Base-by-base conservation (phyloP, 2,329 filamentous ascomycete species). In the Colletotrichum somersetense region DNA sequence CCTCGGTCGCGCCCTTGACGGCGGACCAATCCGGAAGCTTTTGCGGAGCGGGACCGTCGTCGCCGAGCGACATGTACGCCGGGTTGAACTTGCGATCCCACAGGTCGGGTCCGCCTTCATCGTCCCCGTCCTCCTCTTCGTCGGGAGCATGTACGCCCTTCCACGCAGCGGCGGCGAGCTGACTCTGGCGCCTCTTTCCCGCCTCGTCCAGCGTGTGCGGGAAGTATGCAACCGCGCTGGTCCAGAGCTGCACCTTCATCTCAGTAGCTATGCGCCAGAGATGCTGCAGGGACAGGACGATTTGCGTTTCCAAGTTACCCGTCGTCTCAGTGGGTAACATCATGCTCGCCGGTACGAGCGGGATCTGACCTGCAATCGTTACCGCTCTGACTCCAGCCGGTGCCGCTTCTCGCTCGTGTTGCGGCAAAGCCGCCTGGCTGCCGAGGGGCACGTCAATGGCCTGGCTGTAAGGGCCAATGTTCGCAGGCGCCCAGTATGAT, bases 401-500 rank as follows among this genome's bases (percentile, higher is more conserved):
- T 59, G 20, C 72, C 66, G 5, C 26, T 33, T 16, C 46, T 33
- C 53, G 58, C 23, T 62, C 55, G 6, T 20, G 48, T 12, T 50
- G 42, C 5, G 63, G 5, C 18, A n/a, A n/a, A 53, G 65, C 12
- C 6, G n/a, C 30, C 6, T 16, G n/a, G 57, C 33, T 57, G 40
- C 76, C 76, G 16, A 82, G 66, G 4, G 79, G 82, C 14, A 89
- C 82, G 2, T 88, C 86, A 62, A 96, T 90, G 5, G 95, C 94
- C 83, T 99, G 96, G 67, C 95, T 98, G 81, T 98, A 98, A 0
- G 96, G 96, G 0, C 96, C 96, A 66, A 99, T 98, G 78, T 98
- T 98, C 26, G 96, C 96, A 0, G 96, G 96, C 0, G 96, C 96
- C 96, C 96, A 99, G 85, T 98, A 98, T 14, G 94, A 97, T 50